Conservation (phyloP, 192 early-diverging fungal species). For the Neocallimastix lanati region DNA sequence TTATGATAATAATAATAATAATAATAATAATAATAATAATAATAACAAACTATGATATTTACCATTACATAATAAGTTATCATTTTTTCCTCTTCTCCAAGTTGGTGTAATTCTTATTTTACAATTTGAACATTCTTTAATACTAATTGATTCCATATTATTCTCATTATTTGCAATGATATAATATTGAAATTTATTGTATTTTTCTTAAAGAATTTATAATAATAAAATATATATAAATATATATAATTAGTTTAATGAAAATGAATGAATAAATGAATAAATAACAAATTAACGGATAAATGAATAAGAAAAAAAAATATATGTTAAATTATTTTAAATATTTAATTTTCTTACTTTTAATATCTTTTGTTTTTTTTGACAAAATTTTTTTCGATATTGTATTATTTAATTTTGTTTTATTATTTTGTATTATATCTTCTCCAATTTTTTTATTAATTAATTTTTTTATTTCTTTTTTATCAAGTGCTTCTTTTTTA, state of each 20-base stretch:
- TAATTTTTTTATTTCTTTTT: not conserved
- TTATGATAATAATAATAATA: not conserved
- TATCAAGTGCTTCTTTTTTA: no score
- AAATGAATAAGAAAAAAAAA: no score
- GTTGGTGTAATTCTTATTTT: not conserved
- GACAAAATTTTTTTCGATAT: not conserved
- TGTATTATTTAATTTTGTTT: not conserved
- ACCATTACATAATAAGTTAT: not conserved
- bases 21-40: not conserved
- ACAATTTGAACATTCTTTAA: not conserved
- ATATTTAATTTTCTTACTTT: not conserved
- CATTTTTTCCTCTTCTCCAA: not conserved
- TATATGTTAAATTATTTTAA: no score
- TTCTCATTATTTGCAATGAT: not conserved
- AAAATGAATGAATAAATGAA: no score
- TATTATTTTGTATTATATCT: not conserved
- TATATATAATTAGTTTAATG: no score
- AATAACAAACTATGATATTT: not conserved
- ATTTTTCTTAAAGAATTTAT: not conserved
- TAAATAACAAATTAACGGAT: no score
- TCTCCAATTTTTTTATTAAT: not conserved
- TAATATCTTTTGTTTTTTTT: not conserved
- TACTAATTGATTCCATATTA: not conserved
- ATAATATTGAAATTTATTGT: not conserved
- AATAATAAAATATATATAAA: no score